A percentile compares a stretch with the other conserved stretches of the same genome.
Conservation (phyloP, 495 filamentous ascomycete species). For the Neurospora cerealis region DNA sequence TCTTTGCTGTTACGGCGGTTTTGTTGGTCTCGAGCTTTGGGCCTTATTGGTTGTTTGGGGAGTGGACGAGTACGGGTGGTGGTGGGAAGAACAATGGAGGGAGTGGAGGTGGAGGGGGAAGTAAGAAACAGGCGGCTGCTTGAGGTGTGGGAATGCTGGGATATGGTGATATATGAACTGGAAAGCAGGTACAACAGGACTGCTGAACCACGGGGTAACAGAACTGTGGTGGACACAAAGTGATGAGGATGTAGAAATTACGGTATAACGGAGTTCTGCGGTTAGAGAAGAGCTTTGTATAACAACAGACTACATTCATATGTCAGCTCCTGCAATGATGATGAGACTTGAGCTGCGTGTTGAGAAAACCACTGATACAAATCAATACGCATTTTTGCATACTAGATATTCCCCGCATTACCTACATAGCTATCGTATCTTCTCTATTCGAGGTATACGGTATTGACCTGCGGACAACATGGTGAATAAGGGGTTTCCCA, state of each 20-base stretch:
- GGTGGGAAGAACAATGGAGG: conserved; percentile 1
- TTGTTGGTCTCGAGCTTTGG: conserved; percentile 26
- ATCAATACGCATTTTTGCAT: neutral
- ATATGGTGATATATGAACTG: neutral
- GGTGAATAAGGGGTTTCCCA: neutral
- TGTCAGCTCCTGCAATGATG: neutral
- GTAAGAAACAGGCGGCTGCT: neutral
- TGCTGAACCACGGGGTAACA: neutral
- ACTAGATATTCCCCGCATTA: neutral
- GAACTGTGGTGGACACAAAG: neutral
- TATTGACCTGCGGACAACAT: neutral
- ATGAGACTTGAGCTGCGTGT: neutral
- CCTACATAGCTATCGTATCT: neutral
- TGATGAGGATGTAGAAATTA: neutral
- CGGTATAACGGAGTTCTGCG: neutral
- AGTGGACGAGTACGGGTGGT: conserved; percentile 7
- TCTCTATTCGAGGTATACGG: neutral
- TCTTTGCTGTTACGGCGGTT: conserved; percentile 30
- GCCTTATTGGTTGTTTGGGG: conserved; percentile 21
- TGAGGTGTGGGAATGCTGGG: neutral
- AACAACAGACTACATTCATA: neutral
- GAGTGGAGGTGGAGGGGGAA: neutral
- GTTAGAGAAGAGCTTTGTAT: neutral
- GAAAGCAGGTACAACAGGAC: neutral
- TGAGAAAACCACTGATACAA: neutral